Percentiles rank a stretch among this genome's conserved stretches.
phyloP scores from a whole-genome alignment of 192 early-diverging fungal genomes.

The Funneliformis geosporum region DNA sequence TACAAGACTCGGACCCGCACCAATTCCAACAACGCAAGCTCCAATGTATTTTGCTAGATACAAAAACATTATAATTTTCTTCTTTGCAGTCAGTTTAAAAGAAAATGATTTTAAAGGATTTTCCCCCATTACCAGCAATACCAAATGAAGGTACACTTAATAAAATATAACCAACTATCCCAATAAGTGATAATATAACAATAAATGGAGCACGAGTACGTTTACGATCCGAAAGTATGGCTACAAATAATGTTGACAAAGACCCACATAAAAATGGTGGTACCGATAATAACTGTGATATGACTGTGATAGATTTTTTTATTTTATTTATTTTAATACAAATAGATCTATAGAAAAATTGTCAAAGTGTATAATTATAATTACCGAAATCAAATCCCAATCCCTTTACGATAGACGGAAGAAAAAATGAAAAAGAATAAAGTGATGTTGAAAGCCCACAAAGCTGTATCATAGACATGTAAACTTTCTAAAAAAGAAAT shows the following conservation, averaged over 20 bases:
- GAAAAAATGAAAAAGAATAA: slow-evolving; percentile 66
- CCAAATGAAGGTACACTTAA: background rate
- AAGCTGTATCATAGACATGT: slow-evolving; percentile 60
- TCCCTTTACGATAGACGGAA: slow-evolving; percentile 71
- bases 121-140: background rate
- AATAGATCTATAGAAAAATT: background rate
- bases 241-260: background rate
- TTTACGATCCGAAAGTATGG: background rate
- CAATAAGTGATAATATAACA: background rate
- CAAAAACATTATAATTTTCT: background rate
- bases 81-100: background rate
- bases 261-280: slow-evolving; percentile 33
- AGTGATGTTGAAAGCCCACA: slow-evolving; percentile 62
- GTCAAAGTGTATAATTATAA: background rate
- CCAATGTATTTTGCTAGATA: slow-evolving; percentile 20
- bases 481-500: slow-evolving; percentile 34
- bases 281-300: slow-evolving; percentile 35
- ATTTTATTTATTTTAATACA: background rate
- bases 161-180: background rate
- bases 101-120: background rate
- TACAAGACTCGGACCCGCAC: slow-evolving; percentile 1
- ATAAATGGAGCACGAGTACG: slow-evolving; percentile 1
- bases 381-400: slow-evolving; percentile 57
- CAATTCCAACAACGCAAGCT: background rate
- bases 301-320: slow-evolving; percentile 18